Evolutionary conservation across 495 filamentous ascomycete species (phyloP).

Genomic region (Aeminium ludgeri): DNA sequence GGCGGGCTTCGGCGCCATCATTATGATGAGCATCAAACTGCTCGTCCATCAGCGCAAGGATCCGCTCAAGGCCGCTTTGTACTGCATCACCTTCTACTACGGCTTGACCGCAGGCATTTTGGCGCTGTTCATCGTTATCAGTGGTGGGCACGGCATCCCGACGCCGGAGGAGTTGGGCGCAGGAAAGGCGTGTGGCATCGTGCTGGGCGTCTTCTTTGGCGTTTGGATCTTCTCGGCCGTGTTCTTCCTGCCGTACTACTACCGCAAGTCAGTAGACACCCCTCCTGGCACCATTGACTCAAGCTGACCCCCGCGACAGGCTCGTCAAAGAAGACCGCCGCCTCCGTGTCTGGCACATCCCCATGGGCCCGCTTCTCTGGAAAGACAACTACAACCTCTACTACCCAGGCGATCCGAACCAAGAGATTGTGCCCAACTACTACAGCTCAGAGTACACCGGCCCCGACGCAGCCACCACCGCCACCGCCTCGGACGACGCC

Average conservation of each 20-base stretch:
- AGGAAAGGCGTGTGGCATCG: constrained; percentile 36
- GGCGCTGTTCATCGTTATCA: constrained; percentile 38
- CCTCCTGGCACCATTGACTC: not conserved
- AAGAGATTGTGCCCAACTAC: constrained; percentile 4
- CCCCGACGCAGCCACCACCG: not conserved
- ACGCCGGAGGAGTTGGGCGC: constrained; percentile 33
- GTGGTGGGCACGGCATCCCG: constrained; percentile 22
- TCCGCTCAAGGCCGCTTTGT: constrained; percentile 29
- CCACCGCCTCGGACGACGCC: not conserved
- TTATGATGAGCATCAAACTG: constrained; percentile 50
- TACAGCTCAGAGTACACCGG: not conserved
- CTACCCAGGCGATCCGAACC: constrained; percentile 1
- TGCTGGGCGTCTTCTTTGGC: constrained; percentile 35
- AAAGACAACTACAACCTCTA: not conserved
- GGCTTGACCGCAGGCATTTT: constrained; percentile 37
- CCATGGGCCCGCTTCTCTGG: not conserved
- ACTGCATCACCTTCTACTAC: constrained; percentile 44
- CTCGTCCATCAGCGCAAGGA: constrained; percentile 40
- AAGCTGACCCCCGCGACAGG: not conserved
- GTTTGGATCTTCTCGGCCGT: constrained; percentile 14
- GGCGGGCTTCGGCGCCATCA: constrained; percentile 38
- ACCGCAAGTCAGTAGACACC: constrained; percentile 34
- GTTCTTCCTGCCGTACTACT: constrained; percentile 48
- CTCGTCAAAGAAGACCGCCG: constrained; percentile 1
- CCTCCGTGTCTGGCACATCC: constrained; percentile 2